A percentile compares a stretch with the other conserved stretches of the same genome.
phyloP scores from a whole-genome alignment of 1,284 basidiomycete genomes.

The Xerocomus cyaneibrunnescens region DNA sequence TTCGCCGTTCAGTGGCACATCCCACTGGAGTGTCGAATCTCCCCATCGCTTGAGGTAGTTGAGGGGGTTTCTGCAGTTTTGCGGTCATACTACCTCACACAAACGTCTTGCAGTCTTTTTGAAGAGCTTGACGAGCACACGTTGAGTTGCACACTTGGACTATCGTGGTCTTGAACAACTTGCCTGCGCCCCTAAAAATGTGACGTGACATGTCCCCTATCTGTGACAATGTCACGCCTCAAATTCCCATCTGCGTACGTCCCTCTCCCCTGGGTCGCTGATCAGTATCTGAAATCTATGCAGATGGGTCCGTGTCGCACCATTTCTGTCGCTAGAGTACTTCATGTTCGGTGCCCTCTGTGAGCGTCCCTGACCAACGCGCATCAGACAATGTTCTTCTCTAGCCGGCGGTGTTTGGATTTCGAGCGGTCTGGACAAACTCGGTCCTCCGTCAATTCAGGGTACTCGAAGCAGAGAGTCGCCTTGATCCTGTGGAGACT shows the following conservation, averaged over 20 bases:
- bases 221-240: conserved; percentile 27
- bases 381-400: background rate
- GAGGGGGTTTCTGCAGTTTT: conserved; percentile 6
- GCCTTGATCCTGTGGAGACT: conserved; percentile 7
- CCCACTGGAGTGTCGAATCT: conserved; percentile 2
- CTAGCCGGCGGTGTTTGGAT: conserved; percentile 16
- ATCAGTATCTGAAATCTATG: conserved; percentile 2
- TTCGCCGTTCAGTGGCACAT: conserved; percentile 1
- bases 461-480: background rate
- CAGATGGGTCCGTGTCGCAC: conserved; percentile 8
- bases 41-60: conserved; percentile 13
- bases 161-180: conserved; percentile 34
- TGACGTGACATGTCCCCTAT: conserved; percentile 36
- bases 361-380: background rate
- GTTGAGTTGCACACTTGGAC: conserved; percentile 27
- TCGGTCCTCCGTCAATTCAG: conserved; percentile 4
- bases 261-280: background rate
- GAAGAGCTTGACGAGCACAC: conserved; percentile 31
- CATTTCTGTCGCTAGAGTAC: background rate
- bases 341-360: background rate
- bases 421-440: conserved; percentile 4
- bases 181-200: conserved; percentile 25
- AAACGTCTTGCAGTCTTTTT: conserved; percentile 23
- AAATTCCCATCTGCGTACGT: conserved; percentile 20
- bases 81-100: conserved; percentile 33